These are phyloP conservation scores for Aphanomyces euteiches DNA, from an alignment of 352 stramenopile genomes.

Conservation along the genomic window DNA sequence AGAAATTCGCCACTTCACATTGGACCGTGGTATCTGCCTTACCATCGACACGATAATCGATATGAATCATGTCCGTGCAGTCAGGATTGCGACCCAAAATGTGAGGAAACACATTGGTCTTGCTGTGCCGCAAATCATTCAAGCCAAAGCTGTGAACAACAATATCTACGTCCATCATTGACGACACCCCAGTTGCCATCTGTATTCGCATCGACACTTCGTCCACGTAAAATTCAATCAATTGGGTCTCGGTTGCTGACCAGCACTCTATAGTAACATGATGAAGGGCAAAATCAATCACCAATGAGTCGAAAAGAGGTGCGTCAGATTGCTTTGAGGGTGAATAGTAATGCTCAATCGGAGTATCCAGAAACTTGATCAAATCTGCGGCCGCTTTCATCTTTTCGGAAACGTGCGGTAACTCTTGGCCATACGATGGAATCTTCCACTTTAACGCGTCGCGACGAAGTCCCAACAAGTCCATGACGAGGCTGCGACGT, in stretches of 20 bases:
- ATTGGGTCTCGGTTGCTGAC: slow-evolving; percentile 42
- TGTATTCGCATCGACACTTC: slow-evolving; percentile 47
- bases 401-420: slow-evolving; percentile 47
- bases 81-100: slow-evolving; percentile 74
- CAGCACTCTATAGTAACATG: slow-evolving; percentile 50
- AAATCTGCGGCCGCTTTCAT: slow-evolving; percentile 51
- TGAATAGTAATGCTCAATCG: slow-evolving; percentile 59
- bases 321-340: slow-evolving; percentile 39
- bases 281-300: slow-evolving; percentile 43
- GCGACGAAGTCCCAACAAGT: slow-evolving; percentile 57
- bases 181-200: slow-evolving; percentile 34
- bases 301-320: slow-evolving; percentile 58
- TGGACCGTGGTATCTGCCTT: slow-evolving; percentile 56
- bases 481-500: slow-evolving; percentile 49
- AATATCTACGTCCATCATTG: slow-evolving; percentile 41
- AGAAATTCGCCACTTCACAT: slow-evolving; percentile 56
- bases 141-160: slow-evolving; percentile 63
- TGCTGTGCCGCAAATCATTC: slow-evolving; percentile 54
- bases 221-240: slow-evolving; percentile 59
- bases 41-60: slow-evolving; percentile 48
- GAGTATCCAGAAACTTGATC: slow-evolving; percentile 57
- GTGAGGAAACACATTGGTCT: slow-evolving; percentile 70
- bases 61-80: slow-evolving; percentile 48
- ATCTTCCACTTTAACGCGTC: slow-evolving; percentile 61
- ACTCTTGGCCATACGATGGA: slow-evolving; percentile 47